A percentile compares a stretch with the other conserved stretches of the same genome.
phyloP scores from a whole-genome alignment of 2,329 filamentous ascomycete species.

The Bipolaris zeicola region DNA sequence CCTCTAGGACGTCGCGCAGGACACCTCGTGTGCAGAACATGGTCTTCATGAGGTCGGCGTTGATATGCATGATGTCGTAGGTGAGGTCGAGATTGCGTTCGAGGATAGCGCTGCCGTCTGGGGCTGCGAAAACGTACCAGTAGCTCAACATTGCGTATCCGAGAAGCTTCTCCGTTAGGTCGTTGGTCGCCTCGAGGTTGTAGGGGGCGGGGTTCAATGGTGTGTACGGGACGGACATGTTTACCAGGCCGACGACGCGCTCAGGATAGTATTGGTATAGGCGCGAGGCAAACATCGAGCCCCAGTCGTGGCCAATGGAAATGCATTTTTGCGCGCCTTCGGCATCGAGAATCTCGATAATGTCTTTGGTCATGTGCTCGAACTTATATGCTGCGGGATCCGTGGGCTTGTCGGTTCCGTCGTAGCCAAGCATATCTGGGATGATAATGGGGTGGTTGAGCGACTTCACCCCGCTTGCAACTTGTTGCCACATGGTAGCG shows the following conservation, averaged over 20 bases:
- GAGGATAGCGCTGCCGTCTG: conserved; percentile 50
- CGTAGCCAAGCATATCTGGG: conserved; percentile 49
- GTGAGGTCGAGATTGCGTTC: conserved; percentile 48
- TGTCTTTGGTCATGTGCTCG: conserved; percentile 30
- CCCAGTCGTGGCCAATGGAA: conserved; percentile 59
- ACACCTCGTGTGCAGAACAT: conserved; percentile 48
- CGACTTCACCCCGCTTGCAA: conserved; percentile 50
- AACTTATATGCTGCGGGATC: conserved; percentile 30
- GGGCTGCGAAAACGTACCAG: conserved; percentile 54
- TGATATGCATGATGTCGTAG: conserved; percentile 45
- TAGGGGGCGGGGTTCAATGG: conserved; percentile 40
- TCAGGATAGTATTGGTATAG: conserved; percentile 52
- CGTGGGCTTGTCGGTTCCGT: conserved; percentile 43
- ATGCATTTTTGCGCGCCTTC: conserved; percentile 39
- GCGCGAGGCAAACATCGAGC: conserved; percentile 49
- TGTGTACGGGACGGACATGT: conserved; percentile 53
- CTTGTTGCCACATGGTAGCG: conserved; percentile 52
- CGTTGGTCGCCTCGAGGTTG: conserved; percentile 47
- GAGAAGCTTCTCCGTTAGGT: conserved; percentile 36
- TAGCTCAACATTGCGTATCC: conserved; percentile 52
- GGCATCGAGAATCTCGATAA: conserved; percentile 35
- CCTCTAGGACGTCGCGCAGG: conserved; percentile 38
- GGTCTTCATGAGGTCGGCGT: conserved; percentile 40
- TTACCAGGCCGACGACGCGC: conserved; percentile 50
- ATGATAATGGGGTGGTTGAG: conserved; percentile 49